phyloP scores from a whole-genome alignment of 208 protist species.

The Trypanosoma congolense region DNA sequence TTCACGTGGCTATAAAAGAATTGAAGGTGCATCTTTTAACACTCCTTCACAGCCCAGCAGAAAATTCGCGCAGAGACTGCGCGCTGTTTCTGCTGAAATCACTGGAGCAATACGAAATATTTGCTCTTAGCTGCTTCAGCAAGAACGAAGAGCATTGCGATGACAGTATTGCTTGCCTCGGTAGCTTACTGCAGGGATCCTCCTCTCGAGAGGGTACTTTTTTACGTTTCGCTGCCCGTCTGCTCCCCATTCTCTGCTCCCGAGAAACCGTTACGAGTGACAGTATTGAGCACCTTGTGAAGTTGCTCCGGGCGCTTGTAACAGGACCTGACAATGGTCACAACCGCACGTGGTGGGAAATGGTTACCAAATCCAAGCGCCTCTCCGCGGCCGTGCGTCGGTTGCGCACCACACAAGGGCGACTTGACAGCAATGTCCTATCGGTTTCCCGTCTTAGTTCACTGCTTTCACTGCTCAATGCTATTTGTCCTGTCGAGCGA shows the following conservation, averaged over 20 bases:
- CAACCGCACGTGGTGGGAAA: neutral
- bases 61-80: neutral
- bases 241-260: neutral
- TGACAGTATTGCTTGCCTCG: constrained; percentile 5
- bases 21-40: constrained; percentile 2
- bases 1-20: neutral
- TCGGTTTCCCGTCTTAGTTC: constrained; percentile 1
- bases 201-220: neutral
- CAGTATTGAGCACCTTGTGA: constrained; percentile 5
- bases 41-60: neutral
- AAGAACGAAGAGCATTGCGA: neutral
- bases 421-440: constrained; percentile 1
- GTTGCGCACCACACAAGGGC: neutral
- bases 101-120: constrained; percentile 3
- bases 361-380: neutral
- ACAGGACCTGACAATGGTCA: neutral
- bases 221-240: neutral
- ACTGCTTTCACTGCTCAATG: neutral
- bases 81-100: neutral
- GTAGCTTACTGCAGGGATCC: neutral
- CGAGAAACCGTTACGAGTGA: neutral
- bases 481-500: constrained; percentile 4
- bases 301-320: neutral
- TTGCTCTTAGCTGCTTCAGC: neutral
- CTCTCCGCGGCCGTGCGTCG: neutral